A percentile compares a stretch with the other conserved stretches of the same genome.
Conservation (phyloP, 192 early-diverging fungal genomes). For the Coemansia sp. region DNA sequence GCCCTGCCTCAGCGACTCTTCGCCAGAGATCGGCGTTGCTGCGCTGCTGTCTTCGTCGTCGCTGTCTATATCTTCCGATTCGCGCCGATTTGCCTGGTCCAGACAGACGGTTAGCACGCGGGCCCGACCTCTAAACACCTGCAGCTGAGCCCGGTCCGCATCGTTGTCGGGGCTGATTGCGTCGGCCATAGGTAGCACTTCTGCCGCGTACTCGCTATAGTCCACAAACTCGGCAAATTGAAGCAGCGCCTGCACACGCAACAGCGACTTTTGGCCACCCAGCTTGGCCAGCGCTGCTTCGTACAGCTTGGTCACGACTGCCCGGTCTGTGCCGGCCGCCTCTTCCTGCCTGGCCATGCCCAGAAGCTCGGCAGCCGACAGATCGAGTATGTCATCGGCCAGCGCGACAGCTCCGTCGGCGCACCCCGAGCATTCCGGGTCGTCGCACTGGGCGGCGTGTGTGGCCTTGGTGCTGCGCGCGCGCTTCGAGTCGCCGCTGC, state of each 20-base stretch:
- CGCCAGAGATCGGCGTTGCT: neutral
- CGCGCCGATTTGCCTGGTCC: slow-evolving; percentile 25
- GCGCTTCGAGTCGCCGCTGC: slow-evolving; percentile 6
- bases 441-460: slow-evolving; percentile 55
- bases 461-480: slow-evolving; percentile 8
- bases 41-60: slow-evolving; percentile 11
- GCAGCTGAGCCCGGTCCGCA: neutral
- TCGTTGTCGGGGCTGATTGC: neutral
- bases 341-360: slow-evolving; percentile 49
- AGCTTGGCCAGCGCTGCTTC: slow-evolving; percentile 55
- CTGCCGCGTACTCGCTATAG: slow-evolving; percentile 12
- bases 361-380: slow-evolving; percentile 40
- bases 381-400: slow-evolving; percentile 12
- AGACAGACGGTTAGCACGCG: slow-evolving; percentile 20
- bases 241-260: slow-evolving; percentile 19
- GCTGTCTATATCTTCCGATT: slow-evolving; percentile 7
- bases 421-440: slow-evolving; percentile 54
- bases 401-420: slow-evolving; percentile 53
- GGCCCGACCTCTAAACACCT: slow-evolving; percentile 17
- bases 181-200: slow-evolving; percentile 5
- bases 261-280: slow-evolving; percentile 14
- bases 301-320: slow-evolving; percentile 53
- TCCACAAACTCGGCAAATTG: slow-evolving; percentile 26
- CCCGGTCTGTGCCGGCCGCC: slow-evolving; percentile 14
- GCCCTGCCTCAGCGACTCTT: slow-evolving; percentile 13